Conservation (phyloP, 495 filamentous ascomycete species). For the Chaetomium tenue region DNA sequence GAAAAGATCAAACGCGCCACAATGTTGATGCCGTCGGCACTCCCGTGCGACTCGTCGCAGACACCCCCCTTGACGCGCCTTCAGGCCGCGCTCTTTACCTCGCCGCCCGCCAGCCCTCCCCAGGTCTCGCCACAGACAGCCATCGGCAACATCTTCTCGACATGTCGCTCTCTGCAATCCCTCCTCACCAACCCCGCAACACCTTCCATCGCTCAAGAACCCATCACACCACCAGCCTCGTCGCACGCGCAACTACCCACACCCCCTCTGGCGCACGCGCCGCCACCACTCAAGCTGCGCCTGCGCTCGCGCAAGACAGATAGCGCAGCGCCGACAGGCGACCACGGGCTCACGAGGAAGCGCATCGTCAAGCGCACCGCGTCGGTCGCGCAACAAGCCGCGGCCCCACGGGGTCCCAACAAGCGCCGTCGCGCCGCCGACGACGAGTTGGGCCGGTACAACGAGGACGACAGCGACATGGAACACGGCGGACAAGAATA, state of each 20-base stretch:
- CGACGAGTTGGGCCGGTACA: slow-evolving; percentile 52
- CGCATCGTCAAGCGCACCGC: slow-evolving; percentile 52
- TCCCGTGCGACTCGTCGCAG: slow-evolving; percentile 65
- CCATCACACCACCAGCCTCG: slow-evolving; percentile 48
- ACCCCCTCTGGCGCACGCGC: slow-evolving; percentile 51
- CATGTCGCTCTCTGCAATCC: slow-evolving; percentile 70
- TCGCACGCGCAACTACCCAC: slow-evolving; percentile 54
- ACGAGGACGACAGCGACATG: slow-evolving; percentile 43
- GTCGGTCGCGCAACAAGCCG: slow-evolving; percentile 31
- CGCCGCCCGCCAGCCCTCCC: slow-evolving; percentile 62
- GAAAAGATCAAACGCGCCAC: background rate
- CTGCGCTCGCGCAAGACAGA: slow-evolving; percentile 46
- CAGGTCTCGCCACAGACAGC: slow-evolving; percentile 53
- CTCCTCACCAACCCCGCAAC: slow-evolving; percentile 54
- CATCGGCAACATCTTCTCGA: slow-evolving; percentile 60
- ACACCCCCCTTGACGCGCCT: slow-evolving; percentile 44
- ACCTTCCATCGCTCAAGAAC: slow-evolving; percentile 35
- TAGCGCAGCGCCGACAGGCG: slow-evolving; percentile 18
- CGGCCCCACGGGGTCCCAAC: slow-evolving; percentile 48
- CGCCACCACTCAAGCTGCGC: slow-evolving; percentile 50
- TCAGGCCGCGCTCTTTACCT: slow-evolving; percentile 59
- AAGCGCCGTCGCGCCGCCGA: slow-evolving; percentile 60
- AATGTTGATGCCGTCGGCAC: slow-evolving; percentile 72
- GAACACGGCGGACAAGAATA: slow-evolving; percentile 20
- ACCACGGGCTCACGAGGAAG: slow-evolving; percentile 36